Evolutionary conservation across 192 early-diverging fungal genomes (phyloP), one percentile per base, ranked within the genome.

Genomic region (Backusella liffmaniae): DNA sequence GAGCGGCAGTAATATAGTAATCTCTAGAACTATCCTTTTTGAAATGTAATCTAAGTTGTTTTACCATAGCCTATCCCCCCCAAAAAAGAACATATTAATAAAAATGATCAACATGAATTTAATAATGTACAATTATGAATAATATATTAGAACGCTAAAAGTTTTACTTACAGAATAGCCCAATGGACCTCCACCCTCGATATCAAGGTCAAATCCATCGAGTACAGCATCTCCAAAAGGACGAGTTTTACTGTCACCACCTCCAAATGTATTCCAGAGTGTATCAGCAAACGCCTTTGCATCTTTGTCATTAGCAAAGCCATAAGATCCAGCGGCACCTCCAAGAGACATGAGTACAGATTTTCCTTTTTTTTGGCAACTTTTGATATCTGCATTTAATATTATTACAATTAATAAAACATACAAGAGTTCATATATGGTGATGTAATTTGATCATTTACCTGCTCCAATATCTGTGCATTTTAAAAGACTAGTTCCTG

Each of bases 211-310:
- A 44, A 85, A 80, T 0, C 83, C 83, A 42, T 83, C 76, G 0
- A 96, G 74, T 6, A 92, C 78, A 7, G 87, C 89, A 53, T 82
- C 81, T 13, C 90, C 92, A 53, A 96, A 91, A 1, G 95, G 95
- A 9, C 94, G 87, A 8, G 75, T 86, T 1, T 74, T 36, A 8
- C 88, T 83, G 23, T 80, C 83, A 18, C 93, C 93, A 41, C 88
- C 91, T 4, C 93, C 78, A 72, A 94, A 95, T 75, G 91, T 82
- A 74, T 95, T 90, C 90, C 91, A 95, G 41, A 96, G 84, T 67
- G 89, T 82, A 41, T 89, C 80, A 0, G 95, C 93, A 76, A 93
- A 91, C 12, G 82, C 78, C 23, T 73, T 82, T 8, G 82, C 91
- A 66, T 90, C 85, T 1, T 76, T 66, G 76, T 91, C 89, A 32